A percentile compares a stretch with the other conserved stretches of the same genome.
These are phyloP conservation scores for Petunia axillaris DNA, from an alignment of 257 asterid genomes.

Conservation along the genomic window DNA sequence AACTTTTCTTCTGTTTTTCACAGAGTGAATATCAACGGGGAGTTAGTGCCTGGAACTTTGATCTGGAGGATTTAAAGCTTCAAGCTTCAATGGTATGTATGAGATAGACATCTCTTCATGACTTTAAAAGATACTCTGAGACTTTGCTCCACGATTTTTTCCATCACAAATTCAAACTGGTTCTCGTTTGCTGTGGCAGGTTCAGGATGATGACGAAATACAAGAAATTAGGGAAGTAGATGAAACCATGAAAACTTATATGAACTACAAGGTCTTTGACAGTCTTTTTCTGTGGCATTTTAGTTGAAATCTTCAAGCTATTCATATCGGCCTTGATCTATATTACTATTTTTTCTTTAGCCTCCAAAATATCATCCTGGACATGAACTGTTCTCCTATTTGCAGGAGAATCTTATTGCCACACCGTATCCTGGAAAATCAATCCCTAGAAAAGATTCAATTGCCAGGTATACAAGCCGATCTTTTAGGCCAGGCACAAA, in stretches of 20 bases:
- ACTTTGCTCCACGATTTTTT: conserved; percentile 7
- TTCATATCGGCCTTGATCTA: background rate
- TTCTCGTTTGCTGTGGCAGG: conserved; percentile 47
- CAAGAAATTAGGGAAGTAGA: conserved; percentile 76
- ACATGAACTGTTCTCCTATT: conserved; percentile 15
- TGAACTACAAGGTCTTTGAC: conserved; percentile 53
- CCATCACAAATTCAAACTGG: conserved; percentile 4
- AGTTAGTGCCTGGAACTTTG: conserved; percentile 99
- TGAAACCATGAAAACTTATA: conserved; percentile 41
- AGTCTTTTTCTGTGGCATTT: background rate
- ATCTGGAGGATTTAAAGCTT: conserved; percentile 86
- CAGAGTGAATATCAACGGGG: conserved; percentile 99
- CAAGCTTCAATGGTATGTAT: conserved; percentile 90
- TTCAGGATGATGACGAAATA: conserved; percentile 80
- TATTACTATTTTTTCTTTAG: background rate
- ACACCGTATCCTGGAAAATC: conserved; percentile 15
- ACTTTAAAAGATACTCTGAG: background rate
- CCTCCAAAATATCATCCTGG: background rate
- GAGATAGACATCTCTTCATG: conserved; percentile 20
- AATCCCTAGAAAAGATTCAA: conserved; percentile 21
- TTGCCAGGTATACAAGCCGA: conserved; percentile 24
- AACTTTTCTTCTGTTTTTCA: conserved; percentile 29
- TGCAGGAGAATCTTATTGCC: conserved; percentile 24
- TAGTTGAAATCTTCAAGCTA: background rate
- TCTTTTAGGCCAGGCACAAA: conserved; percentile 7